These are phyloP conservation scores for Solanum megistacrolobum DNA, from an alignment of 257 asterid genomes.

Conservation along the genomic window DNA sequence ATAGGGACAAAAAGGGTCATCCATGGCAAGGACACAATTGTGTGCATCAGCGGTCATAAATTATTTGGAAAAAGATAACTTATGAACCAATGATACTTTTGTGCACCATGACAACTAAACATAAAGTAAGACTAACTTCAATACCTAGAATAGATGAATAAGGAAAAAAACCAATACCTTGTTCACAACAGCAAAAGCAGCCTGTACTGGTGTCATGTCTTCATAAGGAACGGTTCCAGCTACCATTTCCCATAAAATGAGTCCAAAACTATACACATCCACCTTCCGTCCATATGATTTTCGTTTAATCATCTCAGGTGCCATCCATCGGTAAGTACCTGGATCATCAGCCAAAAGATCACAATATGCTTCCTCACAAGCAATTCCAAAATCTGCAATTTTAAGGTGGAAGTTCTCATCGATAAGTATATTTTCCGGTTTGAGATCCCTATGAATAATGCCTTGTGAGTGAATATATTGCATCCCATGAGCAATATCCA, in stretches of 20 bases:
- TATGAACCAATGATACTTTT: not conserved
- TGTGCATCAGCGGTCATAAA: not conserved
- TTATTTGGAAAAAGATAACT: not conserved
- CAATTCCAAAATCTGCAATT: slow-evolving; percentile 37
- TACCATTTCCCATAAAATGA: slow-evolving; percentile 33
- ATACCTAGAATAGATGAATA: not conserved
- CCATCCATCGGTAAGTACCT: slow-evolving; percentile 40
- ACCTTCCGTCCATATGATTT: slow-evolving; percentile 29
- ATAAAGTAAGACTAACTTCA: not conserved
- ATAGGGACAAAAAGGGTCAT: not conserved
- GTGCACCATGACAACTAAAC: not conserved
- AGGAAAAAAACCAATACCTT: slow-evolving; percentile 13
- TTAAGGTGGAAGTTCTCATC: slow-evolving; percentile 19
- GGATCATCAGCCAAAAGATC: slow-evolving; percentile 29
- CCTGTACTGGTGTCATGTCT: slow-evolving; percentile 32
- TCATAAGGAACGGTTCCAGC: slow-evolving; percentile 30
- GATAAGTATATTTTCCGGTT: slow-evolving; percentile 32
- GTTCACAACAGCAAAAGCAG: slow-evolving; percentile 34
- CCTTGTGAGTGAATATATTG: slow-evolving; percentile 35
- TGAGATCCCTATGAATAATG: slow-evolving; percentile 29
- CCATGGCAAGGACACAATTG: not conserved
- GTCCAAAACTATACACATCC: slow-evolving; percentile 37
- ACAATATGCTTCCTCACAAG: slow-evolving; percentile 32
- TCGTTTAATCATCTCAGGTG: slow-evolving; percentile 41
- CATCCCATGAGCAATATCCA: slow-evolving; percentile 33